Base-by-base conservation (phyloP, 306 rosid species). In the Astragalus membranaceus region DNA sequence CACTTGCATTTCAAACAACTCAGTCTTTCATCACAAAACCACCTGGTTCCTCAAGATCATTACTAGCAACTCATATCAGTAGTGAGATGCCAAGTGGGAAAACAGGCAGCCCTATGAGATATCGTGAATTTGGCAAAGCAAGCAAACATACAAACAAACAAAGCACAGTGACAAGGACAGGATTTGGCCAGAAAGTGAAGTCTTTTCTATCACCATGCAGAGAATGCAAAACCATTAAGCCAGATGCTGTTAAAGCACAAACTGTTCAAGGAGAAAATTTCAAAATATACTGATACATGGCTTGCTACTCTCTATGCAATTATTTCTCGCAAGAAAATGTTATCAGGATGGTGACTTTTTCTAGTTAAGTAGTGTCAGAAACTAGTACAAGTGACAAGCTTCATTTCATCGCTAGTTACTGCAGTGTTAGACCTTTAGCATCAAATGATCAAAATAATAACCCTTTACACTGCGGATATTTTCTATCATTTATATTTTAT, bases 151-250 rank as follows among this genome's bases (percentile, higher is more conserved):
- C 56, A 12, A 73, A 69, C 49, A 75, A 75, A 70, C 44, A 76
- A 73, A 48, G 71, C 29, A 39, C 67, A 3, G 54, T 3, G 60
- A 20, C 37, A 54, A 79, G 76, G 49, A 59, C 64, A 53, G 32
- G 74, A 56, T 77, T 82, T 64, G 80, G 83, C 70, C 54, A 51
- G 83, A 87, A 77, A 79, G 9, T 86, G 14, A 74, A 46, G 73
- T 77, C 67, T 67, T 70, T 84, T 70, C 51, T 81, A 53, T 84
- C 75, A 60, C 95, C 89, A 42, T 88, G 95, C 70, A 74, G 53
- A 65, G 82, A 79, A 64, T 84, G 86, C 70, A 49, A 4, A 57
- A 79, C 80, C 14, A 47, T 46, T 77, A 63, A 74, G 74, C 88
- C 85, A 43, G 69, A 43, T 23, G 29, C 52, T 4, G 42, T 61